Percentiles rank a stretch among this genome's conserved stretches.
These are phyloP conservation scores for Cyclocybe aegerita DNA, from an alignment of 768 basidiomycete species.

Conservation along the genomic window DNA sequence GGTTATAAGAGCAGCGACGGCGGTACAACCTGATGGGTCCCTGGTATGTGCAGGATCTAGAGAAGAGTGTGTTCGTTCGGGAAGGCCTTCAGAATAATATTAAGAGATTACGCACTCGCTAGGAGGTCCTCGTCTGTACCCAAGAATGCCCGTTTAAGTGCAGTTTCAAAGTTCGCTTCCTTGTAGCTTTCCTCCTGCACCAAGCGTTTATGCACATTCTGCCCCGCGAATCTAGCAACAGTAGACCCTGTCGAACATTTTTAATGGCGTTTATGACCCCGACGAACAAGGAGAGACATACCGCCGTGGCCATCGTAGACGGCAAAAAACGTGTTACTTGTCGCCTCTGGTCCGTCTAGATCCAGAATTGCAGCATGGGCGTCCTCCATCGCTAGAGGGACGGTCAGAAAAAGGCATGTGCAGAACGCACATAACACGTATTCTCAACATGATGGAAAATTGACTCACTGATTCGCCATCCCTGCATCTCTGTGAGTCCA, in stretches of 20 bases:
- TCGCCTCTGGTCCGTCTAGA: slow-evolving; percentile 38
- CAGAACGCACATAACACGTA: not conserved
- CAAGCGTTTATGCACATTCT: slow-evolving; percentile 79
- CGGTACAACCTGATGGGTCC: slow-evolving; percentile 96
- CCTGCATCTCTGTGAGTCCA: slow-evolving; percentile 95
- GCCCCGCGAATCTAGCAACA: slow-evolving; percentile 86
- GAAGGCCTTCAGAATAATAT: slow-evolving; percentile 7
- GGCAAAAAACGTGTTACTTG: slow-evolving; percentile 82
- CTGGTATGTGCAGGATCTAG: slow-evolving; percentile 84
- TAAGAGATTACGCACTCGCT: slow-evolving; percentile 52
- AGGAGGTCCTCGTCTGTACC: slow-evolving; percentile 94
- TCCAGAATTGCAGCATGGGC: slow-evolving; percentile 78
- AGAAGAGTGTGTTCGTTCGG: slow-evolving; percentile 10
- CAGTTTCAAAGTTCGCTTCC: slow-evolving; percentile 66
- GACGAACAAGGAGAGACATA: slow-evolving; percentile 31
- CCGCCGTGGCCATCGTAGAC: slow-evolving; percentile 99
- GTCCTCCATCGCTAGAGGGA: slow-evolving; percentile 89
- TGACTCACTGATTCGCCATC: slow-evolving; percentile 94
- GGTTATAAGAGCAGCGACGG: slow-evolving; percentile 85
- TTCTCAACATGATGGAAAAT: slow-evolving; percentile 1
- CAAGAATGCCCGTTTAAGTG: slow-evolving; percentile 87
- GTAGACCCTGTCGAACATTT: slow-evolving; percentile 55
- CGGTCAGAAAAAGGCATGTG: slow-evolving; percentile 7
- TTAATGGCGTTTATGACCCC: slow-evolving; percentile 3
- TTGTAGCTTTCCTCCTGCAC: slow-evolving; percentile 71